A percentile compares a stretch with the other conserved stretches of the same genome.
Evolutionary conservation across 2,329 filamentous ascomycete genomes (phyloP).

Genomic region (Colletotrichum scovillei): DNA sequence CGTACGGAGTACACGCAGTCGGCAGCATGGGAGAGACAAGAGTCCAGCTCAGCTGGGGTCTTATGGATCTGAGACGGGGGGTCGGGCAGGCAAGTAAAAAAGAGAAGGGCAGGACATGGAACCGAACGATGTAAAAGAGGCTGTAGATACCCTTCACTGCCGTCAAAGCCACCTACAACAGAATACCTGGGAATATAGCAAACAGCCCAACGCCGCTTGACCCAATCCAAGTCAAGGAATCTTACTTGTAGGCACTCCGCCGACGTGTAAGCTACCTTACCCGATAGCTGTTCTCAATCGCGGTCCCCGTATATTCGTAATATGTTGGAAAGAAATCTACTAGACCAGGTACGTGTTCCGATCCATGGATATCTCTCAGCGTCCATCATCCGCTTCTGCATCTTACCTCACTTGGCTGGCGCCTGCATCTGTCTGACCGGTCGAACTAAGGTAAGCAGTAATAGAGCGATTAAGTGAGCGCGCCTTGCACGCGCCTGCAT

Average conservation of each 20-base stretch:
- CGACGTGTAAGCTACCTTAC: background rate
- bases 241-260: too few relatives aligned
- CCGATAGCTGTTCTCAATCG: background rate
- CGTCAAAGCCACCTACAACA: background rate
- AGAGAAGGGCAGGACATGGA: background rate
- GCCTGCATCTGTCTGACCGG: conserved; percentile 23
- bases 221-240: background rate
- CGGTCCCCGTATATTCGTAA: background rate
- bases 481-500: conserved; percentile 2
- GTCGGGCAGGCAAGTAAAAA: background rate
- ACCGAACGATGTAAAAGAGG: background rate
- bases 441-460: background rate
- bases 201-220: background rate
- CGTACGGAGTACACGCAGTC: background rate
- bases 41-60: background rate
- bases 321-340: background rate
- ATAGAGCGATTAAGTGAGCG: background rate
- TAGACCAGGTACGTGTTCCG: background rate
- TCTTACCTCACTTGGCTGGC: conserved; percentile 18
- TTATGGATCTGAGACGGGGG: conserved; percentile 2
- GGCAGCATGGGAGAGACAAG: background rate
- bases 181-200: background rate
- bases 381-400: conserved; percentile 4
- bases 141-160: background rate
- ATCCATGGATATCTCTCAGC: background rate